Evolutionary conservation across 257 asterid genomes (phyloP), one percentile per base, ranked within the genome.

Genomic region (Lycium ferocissimum): DNA sequence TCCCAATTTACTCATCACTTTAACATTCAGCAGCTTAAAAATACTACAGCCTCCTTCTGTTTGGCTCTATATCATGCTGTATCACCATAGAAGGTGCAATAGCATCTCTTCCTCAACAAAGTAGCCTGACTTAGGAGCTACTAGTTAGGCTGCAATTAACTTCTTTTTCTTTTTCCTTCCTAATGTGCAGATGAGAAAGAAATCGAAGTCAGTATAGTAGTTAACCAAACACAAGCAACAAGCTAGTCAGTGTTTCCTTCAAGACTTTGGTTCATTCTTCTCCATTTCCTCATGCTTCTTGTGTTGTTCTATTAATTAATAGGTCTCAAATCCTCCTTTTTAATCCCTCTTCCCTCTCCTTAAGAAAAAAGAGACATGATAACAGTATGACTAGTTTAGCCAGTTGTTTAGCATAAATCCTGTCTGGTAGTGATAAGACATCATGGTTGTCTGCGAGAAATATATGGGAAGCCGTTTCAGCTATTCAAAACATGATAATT

Each of bases 1-100:
- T 76, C 82, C 81, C 47, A 51, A 54, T 76, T 53, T 14, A 51
- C 15, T 51, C 62, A 14, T 70, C 63, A 14, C 22, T 76, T 26
- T 13, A 53, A 76, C 63, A 26, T 56, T 51, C 82, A 53, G 33
- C 65, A 76, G 63, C 65, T 76, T 76, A 53, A 26, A 26, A 76
- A 7, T 15, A 76, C 53, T 8, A 76, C 47, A 8, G 57, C 63
- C 14, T 76, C 65, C 7, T 17, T 38, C 35, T 26, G 7, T 53
- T 26, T 51, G 47, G 26, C 22, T 75, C 45, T 13, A 15, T 22
- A 45, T 20, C 43, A 73, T 45, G 80, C 7, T 11, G 81, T 20
- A 75, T 51, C 61, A 22, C 62, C 62, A 75, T 49, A 22, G 20
- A 49, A 51, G 62, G 6, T 49, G 81, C 62, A 49, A 22, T 49